These are phyloP conservation scores for Saksenaea vasiformis DNA, from an alignment of 371 early-diverging fungal genomes.

Conservation along the genomic window DNA sequence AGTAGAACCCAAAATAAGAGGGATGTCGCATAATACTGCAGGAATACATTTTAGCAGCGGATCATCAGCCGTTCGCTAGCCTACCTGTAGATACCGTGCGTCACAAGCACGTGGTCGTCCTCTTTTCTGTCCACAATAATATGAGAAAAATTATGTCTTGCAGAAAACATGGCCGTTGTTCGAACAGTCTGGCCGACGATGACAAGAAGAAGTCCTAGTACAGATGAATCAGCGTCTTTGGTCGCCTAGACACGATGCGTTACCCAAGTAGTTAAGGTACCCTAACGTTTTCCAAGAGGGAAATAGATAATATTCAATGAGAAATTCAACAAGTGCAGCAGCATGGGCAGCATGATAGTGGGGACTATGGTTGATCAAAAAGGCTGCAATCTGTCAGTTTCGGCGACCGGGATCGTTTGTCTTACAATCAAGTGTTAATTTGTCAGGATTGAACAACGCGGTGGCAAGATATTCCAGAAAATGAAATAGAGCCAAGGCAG, in stretches of 20 bases:
- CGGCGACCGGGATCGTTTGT: background rate
- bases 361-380: slow-evolving; percentile 74
- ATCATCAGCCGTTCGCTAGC: background rate
- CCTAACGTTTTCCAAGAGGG: slow-evolving; percentile 62
- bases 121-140: slow-evolving; percentile 67
- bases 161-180: slow-evolving; percentile 79
- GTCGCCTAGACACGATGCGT: background rate
- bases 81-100: slow-evolving; percentile 77
- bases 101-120: slow-evolving; percentile 72
- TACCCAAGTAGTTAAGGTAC: slow-evolving; percentile 58
- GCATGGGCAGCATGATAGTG: slow-evolving; percentile 75
- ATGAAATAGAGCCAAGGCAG: slow-evolving; percentile 72
- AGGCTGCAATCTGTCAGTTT: slow-evolving; percentile 50
- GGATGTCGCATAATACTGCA: slow-evolving; percentile 79
- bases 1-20: slow-evolving; percentile 89
- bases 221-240: background rate
- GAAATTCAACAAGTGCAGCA: slow-evolving; percentile 68
- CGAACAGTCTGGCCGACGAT: slow-evolving; percentile 69
- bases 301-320: slow-evolving; percentile 67
- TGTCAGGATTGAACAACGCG: slow-evolving; percentile 69
- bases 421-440: slow-evolving; percentile 68
- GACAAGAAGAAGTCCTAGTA: slow-evolving; percentile 58
- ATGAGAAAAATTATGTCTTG: slow-evolving; percentile 81
- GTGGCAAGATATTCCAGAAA: slow-evolving; percentile 79
- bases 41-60: background rate